Evolutionary conservation across 371 early-diverging fungal genomes (phyloP), one percentile per base, ranked within the genome.

Genomic region (Syncephalastrum monosporum): DNA sequence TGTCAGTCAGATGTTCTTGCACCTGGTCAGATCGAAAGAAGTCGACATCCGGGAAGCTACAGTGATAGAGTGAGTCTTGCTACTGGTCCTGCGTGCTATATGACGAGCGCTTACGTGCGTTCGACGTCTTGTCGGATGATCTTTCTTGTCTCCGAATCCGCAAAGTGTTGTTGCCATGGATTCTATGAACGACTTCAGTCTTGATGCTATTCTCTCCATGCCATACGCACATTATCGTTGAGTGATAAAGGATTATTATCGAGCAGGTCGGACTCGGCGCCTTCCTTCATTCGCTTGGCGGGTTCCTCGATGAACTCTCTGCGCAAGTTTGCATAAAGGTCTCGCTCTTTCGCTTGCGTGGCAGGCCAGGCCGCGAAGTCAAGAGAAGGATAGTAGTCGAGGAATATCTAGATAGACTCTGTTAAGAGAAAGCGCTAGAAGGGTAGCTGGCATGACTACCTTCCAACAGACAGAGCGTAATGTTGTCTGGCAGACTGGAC

Each of bases 161-260:
- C 79, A 71, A 93, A 94, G 62, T 89, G 93, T 67, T 91, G 93
- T 48, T 83, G 85, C 97, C 97, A 97, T 33, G 95, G 95, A 66
- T 91, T 95, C 87, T 92, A 61, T 14, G 16, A 23, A 47, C 14
- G 54, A 29, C 5, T 47, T 50, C 12, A 24, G 50, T 8, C 27
- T 16, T 50, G 4, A 12, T 6, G 7, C 21, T 50, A 10, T 27
- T 25, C 5, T 50, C 50, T 5, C 0, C 27, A n/a, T 24, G 24
- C 27, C 25, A 14, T 8, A 46, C 74, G 53, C 74, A 91, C 90
- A 53, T 85, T 88, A 47, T 91, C 91, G 41, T 85, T 91, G 50
- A 91, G 65, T 50, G 91, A 87, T 44, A 96, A 79, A 5, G 96
- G 96, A 63, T 96, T 91, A 63, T 94, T 90, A 42, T 84, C 75